Base-by-base conservation (phyloP, 495 filamentous ascomycete species). In the Thermothielavioides terrestris region DNA sequence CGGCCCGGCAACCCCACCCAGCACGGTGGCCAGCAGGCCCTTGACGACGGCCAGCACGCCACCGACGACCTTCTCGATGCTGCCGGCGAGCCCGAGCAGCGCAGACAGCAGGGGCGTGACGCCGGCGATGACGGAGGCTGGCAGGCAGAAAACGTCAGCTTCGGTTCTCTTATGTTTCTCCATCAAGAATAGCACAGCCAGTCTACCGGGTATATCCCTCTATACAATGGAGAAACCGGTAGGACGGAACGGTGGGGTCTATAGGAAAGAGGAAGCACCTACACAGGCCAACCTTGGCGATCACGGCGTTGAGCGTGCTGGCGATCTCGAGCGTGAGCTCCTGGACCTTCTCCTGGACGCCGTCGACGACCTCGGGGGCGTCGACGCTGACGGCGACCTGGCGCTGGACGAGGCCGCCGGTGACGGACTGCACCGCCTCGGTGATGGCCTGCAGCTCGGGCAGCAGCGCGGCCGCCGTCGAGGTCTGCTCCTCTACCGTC, bases 201-300 rank as follows among this genome's bases (percentile, higher is more conserved):
- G n/a, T n/a, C n/a, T n/a, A n/a, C n/a, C n/a, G n/a, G n/a, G n/a
- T n/a, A n/a, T n/a, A n/a, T n/a, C n/a, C n/a, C n/a, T n/a, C n/a
- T n/a, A n/a, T n/a, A n/a, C n/a, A n/a, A n/a, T n/a, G n/a, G n/a
- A n/a, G n/a, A n/a, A n/a, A n/a, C n/a, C n/a, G n/a, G n/a, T n/a
- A n/a, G n/a, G n/a, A n/a, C n/a, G n/a, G n/a, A n/a, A n/a, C n/a
- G n/a, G n/a, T n/a, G n/a, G n/a, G n/a, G n/a, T n/a, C n/a, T n/a
- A n/a, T n/a, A 54, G 12, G 40, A 10, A 27, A 20, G 12, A 22
- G n/a, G n/a, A 36, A 12, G 23, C n/a, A 58, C 62, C 42, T 61
- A 70, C 66, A 64, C 21, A 70, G 59, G 22, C 66, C 66, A 9
- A 68, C 56, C 64, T 70, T 68, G 46, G 63, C 52, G 25, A 68